Evolutionary conservation across 495 filamentous ascomycete genomes (phyloP).

Genomic region (Penicillium taxi): DNA sequence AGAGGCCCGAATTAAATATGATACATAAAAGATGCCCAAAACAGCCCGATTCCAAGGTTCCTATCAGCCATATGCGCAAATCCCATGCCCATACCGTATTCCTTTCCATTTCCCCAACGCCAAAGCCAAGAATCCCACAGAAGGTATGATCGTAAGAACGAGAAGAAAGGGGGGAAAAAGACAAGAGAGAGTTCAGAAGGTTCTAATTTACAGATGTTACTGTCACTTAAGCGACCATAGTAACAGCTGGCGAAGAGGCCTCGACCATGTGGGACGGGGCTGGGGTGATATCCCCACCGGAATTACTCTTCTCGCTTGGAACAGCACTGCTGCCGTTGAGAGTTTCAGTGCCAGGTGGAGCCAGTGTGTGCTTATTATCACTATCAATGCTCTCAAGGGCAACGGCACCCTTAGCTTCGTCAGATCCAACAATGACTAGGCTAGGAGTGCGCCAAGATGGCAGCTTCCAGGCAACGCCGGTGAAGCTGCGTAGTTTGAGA

Average conservation of each 20-base stretch:
- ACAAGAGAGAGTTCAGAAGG: conserved; percentile 14
- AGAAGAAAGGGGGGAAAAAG: conserved; percentile 3
- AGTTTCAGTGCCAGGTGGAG: conserved; percentile 52
- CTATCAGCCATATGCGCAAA: background rate
- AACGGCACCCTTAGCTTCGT: conserved; percentile 33
- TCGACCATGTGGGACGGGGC: conserved; percentile 35
- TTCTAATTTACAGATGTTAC: conserved; percentile 14
- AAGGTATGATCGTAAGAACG: conserved; percentile 4
- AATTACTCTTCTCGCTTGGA: conserved; percentile 63
- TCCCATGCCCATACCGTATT: background rate
- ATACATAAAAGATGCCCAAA: conserved; percentile 12
- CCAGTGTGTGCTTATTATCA: conserved; percentile 70
- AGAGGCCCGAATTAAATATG: conserved; percentile 6
- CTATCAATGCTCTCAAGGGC: conserved; percentile 53
- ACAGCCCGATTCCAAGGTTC: background rate
- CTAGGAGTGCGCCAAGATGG: conserved; percentile 75
- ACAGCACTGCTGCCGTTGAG: conserved; percentile 32
- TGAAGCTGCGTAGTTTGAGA: conserved; percentile 85
- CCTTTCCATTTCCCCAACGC: background rate
- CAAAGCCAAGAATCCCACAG: conserved; percentile 6
- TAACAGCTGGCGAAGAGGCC: conserved; percentile 40
- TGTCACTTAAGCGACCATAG: conserved; percentile 30
- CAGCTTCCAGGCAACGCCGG: conserved; percentile 77
- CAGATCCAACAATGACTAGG: conserved; percentile 26
- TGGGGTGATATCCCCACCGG: conserved; percentile 42